A percentile compares a stretch with the other conserved stretches of the same genome.
Evolutionary conservation across 2,329 filamentous ascomycete species (phyloP).

Genomic region (Diplocarpon rosae): DNA sequence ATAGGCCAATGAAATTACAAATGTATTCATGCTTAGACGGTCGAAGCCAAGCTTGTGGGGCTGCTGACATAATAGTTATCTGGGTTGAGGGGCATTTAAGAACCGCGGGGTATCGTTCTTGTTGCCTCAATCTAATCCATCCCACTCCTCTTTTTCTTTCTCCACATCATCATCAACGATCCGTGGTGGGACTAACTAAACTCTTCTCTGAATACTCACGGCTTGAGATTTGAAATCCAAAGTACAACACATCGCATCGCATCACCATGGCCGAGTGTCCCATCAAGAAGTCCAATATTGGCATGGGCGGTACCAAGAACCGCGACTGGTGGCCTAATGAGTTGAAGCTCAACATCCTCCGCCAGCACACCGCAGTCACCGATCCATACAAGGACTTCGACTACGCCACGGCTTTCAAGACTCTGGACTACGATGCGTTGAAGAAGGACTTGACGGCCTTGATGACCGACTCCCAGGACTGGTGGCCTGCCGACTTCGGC

Average conservation of each 20-base stretch:
- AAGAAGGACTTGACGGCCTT: slow-evolving; percentile 63
- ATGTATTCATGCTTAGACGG: no score
- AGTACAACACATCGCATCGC: neutral
- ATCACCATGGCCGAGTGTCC: slow-evolving; percentile 20
- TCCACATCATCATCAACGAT: no score
- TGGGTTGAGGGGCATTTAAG: no score
- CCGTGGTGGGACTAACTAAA: no score
- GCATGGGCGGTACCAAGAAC: slow-evolving; percentile 56
- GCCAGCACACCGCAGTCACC: slow-evolving; percentile 52
- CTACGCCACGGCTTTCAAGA: slow-evolving; percentile 63
- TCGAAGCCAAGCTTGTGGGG: no score
- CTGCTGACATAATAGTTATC: no score
- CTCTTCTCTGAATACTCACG: no score
- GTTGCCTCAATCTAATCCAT: no score
- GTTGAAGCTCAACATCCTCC: slow-evolving; percentile 59
- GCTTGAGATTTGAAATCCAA: no score
- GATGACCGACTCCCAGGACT: slow-evolving; percentile 71
- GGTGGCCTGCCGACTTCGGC: slow-evolving; percentile 74
- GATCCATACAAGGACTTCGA: slow-evolving; percentile 61
- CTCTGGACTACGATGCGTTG: slow-evolving; percentile 55
- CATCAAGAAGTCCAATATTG: slow-evolving; percentile 14
- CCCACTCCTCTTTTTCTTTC: no score
- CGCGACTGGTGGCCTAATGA: slow-evolving; percentile 65
- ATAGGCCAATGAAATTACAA: no score
- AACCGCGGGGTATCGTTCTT: no score